Conservation (phyloP, 352 stramenopile genomes). For the Pythium monospermum region DNA sequence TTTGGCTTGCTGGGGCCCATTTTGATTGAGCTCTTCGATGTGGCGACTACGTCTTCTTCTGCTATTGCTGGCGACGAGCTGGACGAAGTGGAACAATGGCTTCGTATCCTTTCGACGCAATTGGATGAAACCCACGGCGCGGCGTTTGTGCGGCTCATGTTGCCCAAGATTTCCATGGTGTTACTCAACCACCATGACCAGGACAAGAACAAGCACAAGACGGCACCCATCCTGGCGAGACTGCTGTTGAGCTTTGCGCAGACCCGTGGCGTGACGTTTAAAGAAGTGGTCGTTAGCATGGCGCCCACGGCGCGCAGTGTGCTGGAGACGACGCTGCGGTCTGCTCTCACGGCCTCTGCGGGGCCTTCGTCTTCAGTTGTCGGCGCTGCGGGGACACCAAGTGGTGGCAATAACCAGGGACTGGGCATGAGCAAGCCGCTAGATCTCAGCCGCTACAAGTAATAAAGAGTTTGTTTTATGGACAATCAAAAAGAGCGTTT, state of each 20-base stretch:
- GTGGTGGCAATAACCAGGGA: not conserved
- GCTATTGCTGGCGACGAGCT: slow-evolving; percentile 18
- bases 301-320: slow-evolving; percentile 10
- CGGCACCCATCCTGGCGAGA: not conserved
- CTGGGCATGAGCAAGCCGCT: slow-evolving; percentile 6
- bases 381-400: not conserved
- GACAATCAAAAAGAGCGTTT: too few relatives aligned
- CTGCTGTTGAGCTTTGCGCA: slow-evolving; percentile 23
- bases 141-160: slow-evolving; percentile 52
- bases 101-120: slow-evolving; percentile 41
- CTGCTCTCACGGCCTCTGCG: slow-evolving; percentile 4
- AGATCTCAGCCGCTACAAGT: slow-evolving; percentile 26
- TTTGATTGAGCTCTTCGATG: slow-evolving; percentile 26
- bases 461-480: not conserved
- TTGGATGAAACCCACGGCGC: slow-evolving; percentile 39
- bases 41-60: not conserved
- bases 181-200: slow-evolving; percentile 11
- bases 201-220: not conserved
- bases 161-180: slow-evolving; percentile 44
- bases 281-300: slow-evolving; percentile 20
- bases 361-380: not conserved
- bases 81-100: slow-evolving; percentile 37
- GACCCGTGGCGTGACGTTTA: slow-evolving; percentile 17
- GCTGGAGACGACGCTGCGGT: slow-evolving; percentile 19
- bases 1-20: slow-evolving; percentile 33